Evolutionary conservation across 371 early-diverging fungal species (phyloP), one percentile per base, ranked within the genome.

Genomic region (Batkoa obscura): DNA sequence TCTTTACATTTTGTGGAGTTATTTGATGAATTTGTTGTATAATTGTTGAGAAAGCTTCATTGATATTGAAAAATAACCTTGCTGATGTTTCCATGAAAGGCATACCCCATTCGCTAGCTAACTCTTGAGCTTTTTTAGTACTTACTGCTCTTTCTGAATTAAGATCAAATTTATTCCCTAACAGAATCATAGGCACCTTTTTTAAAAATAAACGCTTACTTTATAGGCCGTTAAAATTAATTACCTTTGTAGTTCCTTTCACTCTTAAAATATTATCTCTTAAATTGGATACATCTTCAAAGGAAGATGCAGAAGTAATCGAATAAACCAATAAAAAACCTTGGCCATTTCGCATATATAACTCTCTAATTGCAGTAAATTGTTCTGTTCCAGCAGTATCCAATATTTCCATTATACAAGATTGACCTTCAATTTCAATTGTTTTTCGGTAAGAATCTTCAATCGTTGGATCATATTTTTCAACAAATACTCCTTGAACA

Each of bases 271-370:
- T 87, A 61, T 90, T 88, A 49, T 80, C 83, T 39, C 81, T 74
- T 42, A 88, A 68, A 54, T 83, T 87, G 30, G 69, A 65, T 43
- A 90, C 71, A 55, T 88, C 88, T 43, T 76, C 83, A 63, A 87
- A 79, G n/a, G 88, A 85, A 33, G 83, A 78, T 62, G 72, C 71
- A 45, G 83, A 83, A 41, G 86, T 86, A 60, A 90, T 86, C 42
- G 83, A 81, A 69, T 82, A 90, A n/a, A 85, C 86, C 38, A 90
- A 68, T 36, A 88, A 72, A 60, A 90, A 90, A 2, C 90, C 91
- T 58, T 88, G 84, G 1, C 91, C 91, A 60, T 83, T 87, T 60
- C 87, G 86, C 86, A 90, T 86, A 63, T 88, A 88, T 8, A 88
- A 69, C 66, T 90, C 91, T 43, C 88, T 80, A 86, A 88, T 87